A percentile compares a stretch with the other conserved stretches of the same genome.
Evolutionary conservation across 2,329 filamentous ascomycete genomes (phyloP).

Genomic region (Clarireedia paspali): DNA sequence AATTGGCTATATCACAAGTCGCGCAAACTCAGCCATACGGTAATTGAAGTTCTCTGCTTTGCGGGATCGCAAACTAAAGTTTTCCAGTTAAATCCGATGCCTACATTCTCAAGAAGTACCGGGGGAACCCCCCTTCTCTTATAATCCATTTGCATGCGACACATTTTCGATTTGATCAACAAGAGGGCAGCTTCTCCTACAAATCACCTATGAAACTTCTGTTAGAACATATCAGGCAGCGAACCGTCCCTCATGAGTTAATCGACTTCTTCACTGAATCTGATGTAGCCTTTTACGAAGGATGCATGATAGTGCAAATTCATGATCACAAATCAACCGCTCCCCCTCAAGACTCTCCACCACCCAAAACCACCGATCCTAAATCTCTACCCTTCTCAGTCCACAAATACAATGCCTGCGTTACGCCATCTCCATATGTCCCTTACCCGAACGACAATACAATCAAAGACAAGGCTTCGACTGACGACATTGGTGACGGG

Average conservation of each 20-base stretch:
- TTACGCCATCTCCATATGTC: constrained; percentile 82
- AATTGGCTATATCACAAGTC: constrained; percentile 30
- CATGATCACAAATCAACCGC: constrained; percentile 71
- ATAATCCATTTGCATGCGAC: constrained; percentile 77
- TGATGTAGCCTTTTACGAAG: constrained; percentile 82
- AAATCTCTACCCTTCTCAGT: constrained; percentile 71
- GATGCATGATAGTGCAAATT: constrained; percentile 90
- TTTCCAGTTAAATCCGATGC: constrained; percentile 59
- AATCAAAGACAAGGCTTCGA: constrained; percentile 27
- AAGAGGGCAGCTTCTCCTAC: constrained; percentile 82
- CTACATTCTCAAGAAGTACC: constrained; percentile 79
- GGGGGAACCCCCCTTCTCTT: constrained; percentile 67
- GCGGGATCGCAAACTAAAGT: constrained; percentile 12
- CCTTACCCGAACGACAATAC: constrained; percentile 57
- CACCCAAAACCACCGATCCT: constrained; percentile 47
- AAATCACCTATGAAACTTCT: constrained; percentile 82
- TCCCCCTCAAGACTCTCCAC: constrained; percentile 51
- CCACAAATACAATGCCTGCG: constrained; percentile 83
- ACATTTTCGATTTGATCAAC: constrained; percentile 83
- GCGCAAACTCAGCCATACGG: constrained; percentile 46
- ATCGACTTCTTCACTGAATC: constrained; percentile 59
- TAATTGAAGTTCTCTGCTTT: constrained; percentile 30
- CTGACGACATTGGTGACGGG: constrained; percentile 27
- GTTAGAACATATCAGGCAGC: constrained; percentile 64
- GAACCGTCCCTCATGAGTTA: constrained; percentile 84